Percentiles rank a stretch among this genome's conserved stretches.
These are phyloP conservation scores for Starmerella khaoyaiensis DNA, from an alignment of 805 yeast genomes.

Conservation along the genomic window DNA sequence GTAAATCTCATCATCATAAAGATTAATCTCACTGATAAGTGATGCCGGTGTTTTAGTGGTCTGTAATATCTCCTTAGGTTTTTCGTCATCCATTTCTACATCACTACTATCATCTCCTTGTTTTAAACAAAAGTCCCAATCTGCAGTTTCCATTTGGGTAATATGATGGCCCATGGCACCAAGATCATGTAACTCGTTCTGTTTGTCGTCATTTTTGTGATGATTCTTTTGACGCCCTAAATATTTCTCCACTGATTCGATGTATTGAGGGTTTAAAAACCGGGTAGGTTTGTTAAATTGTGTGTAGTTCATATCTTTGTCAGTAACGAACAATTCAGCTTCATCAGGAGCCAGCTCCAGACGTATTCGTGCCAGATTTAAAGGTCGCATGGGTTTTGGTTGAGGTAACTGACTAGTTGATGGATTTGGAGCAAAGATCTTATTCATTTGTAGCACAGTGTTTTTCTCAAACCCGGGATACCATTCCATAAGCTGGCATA, in stretches of 20 bases:
- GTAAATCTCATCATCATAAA: conserved; percentile 26
- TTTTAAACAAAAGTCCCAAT: conserved; percentile 30
- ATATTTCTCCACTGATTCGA: conserved; percentile 3
- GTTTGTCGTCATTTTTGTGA: not conserved
- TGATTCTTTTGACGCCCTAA: conserved; percentile 6
- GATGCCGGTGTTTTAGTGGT: not conserved
- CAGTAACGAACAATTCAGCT: conserved; percentile 34
- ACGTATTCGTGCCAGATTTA: conserved; percentile 41
- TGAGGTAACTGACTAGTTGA: conserved; percentile 38
- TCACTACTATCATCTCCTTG: not conserved
- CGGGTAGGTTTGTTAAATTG: no score
- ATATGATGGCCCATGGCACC: no score
- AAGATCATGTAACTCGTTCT: not conserved
- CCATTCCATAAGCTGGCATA: conserved; percentile 28
- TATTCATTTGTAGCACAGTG: conserved; percentile 49
- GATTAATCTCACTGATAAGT: conserved; percentile 14
- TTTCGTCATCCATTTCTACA: not conserved
- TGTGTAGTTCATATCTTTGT: not conserved
- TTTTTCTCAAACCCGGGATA: conserved; percentile 52
- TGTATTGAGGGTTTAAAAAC: not conserved
- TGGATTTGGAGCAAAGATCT: conserved; percentile 53
- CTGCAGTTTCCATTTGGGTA: conserved; percentile 23
- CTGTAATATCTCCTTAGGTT: not conserved
- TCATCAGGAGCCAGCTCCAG: conserved; percentile 57
- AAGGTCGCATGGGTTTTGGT: conserved; percentile 30